phyloP scores from a whole-genome alignment of 495 filamentous ascomycete genomes.

The Tuber aestivum region DNA sequence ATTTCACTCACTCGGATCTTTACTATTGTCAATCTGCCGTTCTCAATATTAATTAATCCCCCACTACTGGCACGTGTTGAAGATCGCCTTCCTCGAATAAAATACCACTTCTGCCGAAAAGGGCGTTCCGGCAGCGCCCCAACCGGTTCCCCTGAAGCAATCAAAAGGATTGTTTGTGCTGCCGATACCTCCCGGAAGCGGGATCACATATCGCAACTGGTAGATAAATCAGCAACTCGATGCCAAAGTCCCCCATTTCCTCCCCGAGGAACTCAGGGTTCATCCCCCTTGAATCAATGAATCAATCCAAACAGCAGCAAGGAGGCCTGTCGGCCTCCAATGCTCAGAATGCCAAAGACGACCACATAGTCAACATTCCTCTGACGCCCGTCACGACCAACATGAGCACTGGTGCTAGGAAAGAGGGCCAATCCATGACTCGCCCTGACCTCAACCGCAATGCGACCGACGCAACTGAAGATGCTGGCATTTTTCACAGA shows the following conservation, averaged over 20 bases:
- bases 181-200: not conserved
- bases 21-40: not conserved
- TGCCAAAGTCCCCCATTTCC: conserved; percentile 23
- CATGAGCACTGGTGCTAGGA: conserved; percentile 50
- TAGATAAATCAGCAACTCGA: not conserved
- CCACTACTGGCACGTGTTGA: not conserved
- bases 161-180: not conserved
- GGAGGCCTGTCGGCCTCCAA: conserved; percentile 13
- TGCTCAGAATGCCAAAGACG: conserved; percentile 10
- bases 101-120: too few relatives aligned
- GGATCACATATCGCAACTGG: conserved; percentile 1
- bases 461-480: conserved; percentile 38
- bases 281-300: conserved; percentile 20
- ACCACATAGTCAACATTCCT: conserved; percentile 47
- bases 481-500: conserved; percentile 51
- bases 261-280: conserved; percentile 32
- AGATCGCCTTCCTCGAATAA: not conserved
- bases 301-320: conserved; percentile 12
- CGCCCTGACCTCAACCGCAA: conserved; percentile 38
- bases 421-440: conserved; percentile 44
- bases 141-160: not conserved
- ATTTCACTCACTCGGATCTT: not conserved
- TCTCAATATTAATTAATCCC: not conserved
- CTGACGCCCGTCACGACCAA: conserved; percentile 51
- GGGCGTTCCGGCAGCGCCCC: not conserved